phyloP scores from a whole-genome alignment of 2,329 filamentous ascomycete species.

The Septoria petroselini region DNA sequence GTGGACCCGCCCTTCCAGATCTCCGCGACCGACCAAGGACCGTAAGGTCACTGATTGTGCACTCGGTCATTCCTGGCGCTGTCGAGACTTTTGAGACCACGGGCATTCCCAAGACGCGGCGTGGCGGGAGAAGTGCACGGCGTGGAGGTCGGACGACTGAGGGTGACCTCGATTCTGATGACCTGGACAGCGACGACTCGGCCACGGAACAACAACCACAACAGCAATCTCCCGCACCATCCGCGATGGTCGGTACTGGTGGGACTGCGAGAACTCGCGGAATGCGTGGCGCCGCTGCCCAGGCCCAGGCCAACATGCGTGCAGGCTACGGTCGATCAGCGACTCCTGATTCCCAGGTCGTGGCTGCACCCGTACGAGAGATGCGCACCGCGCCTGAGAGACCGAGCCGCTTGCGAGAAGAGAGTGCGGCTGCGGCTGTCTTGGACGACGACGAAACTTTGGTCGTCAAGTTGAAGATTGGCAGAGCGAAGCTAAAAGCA shows the following conservation, averaged over 20 bases:
- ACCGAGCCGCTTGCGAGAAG: constrained; percentile 66
- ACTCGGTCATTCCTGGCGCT: constrained; percentile 85
- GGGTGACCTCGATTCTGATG: constrained; percentile 73
- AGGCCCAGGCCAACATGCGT: constrained; percentile 80
- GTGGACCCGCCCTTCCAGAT: constrained; percentile 90
- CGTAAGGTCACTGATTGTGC: constrained; percentile 87
- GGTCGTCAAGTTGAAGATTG: constrained; percentile 72
- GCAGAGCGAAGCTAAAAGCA: constrained; percentile 67
- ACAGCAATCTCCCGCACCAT: constrained; percentile 60
- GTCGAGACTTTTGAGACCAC: constrained; percentile 78
- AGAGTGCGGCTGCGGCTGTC: constrained; percentile 65
- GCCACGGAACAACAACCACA: constrained; percentile 75
- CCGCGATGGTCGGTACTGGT: constrained; percentile 54
- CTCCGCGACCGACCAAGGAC: constrained; percentile 92
- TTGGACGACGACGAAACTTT: constrained; percentile 66
- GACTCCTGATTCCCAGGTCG: constrained; percentile 70
- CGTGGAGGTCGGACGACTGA: constrained; percentile 57
- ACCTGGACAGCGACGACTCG: constrained; percentile 88
- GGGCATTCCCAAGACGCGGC: constrained; percentile 69
- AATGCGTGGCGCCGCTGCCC: constrained; percentile 83
- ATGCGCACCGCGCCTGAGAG: constrained; percentile 61
- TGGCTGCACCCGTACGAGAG: constrained; percentile 65
- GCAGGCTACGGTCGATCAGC: constrained; percentile 73
- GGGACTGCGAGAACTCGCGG: constrained; percentile 83
- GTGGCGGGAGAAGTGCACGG: constrained; percentile 42